Base-by-base conservation (phyloP, 139 green algal species). In the Zygnema cylindricum region DNA sequence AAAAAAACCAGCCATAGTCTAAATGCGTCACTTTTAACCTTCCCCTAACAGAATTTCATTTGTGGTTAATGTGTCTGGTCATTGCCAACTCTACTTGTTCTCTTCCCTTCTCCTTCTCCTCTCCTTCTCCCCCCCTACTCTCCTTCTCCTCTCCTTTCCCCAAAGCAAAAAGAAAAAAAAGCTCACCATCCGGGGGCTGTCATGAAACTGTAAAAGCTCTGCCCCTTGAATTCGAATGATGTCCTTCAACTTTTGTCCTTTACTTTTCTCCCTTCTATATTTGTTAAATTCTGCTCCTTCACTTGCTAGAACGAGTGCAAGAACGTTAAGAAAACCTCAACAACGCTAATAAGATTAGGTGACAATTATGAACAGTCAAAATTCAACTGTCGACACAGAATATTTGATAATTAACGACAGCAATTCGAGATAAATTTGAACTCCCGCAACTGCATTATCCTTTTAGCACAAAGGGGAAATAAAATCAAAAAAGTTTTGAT, bases 101-200 rank as follows among this genome's bases (percentile, higher is more conserved):
- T 63, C 49, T 63, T 16, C 49, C 49, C 7, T 63, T 25, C 49
- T 16, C 16, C 49, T 25, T n/a, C n/a, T n/a, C n/a, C n/a, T n/a
- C n/a, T n/a, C n/a, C n/a, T n/a, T n/a, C n/a, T n/a, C n/a, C n/a
- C n/a, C n/a, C n/a, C n/a, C n/a, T n/a, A n/a, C n/a, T n/a, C n/a
- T 16, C 49, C 49, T 25, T 63, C 49, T 63, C 49, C 49, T 63
- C 49, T 63, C 49, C n/a, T n/a, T n/a, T n/a, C n/a, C n/a, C n/a
- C n/a, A n/a, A n/a, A n/a, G n/a, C n/a, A n/a, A n/a, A n/a, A n/a
- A n/a, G n/a, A n/a, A n/a, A n/a, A n/a, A n/a, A 40, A 55, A 25
- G 63, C 81, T 16, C 81, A 87, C 81, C 81, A 87, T 87, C 11
- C 81, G 81, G 43, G 63, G 30, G 81, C 81, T 87, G 49, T 82